These are phyloP conservation scores for Haplographium delicatum DNA, from an alignment of 495 filamentous ascomycete genomes.

Conservation along the genomic window DNA sequence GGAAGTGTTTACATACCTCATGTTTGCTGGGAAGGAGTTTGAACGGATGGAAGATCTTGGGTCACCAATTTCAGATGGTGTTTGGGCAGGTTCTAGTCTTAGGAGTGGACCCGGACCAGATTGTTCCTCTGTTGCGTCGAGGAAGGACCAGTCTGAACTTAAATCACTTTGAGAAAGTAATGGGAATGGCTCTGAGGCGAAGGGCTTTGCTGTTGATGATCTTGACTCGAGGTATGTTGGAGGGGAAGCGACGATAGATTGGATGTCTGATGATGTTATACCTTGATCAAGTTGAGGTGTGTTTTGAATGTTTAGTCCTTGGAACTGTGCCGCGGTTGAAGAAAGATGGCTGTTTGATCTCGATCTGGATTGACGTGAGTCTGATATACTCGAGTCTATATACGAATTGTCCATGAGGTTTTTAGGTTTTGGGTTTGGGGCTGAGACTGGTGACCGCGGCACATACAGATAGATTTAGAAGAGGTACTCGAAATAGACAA, in stretches of 20 bases:
- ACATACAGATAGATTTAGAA: conserved; percentile 21
- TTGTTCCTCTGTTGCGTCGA: conserved; percentile 16
- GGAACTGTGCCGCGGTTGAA: conserved; percentile 18
- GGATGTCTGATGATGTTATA: neutral
- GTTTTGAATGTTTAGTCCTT: conserved; percentile 19
- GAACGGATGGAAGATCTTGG: conserved; percentile 15
- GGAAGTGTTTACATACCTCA: conserved; percentile 22
- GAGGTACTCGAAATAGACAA: conserved; percentile 20
- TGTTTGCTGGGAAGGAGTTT: conserved; percentile 21
- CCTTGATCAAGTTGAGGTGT: conserved; percentile 3
- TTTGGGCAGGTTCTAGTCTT: conserved; percentile 19
- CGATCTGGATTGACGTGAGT: conserved; percentile 27
- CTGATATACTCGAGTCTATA: conserved; percentile 24
- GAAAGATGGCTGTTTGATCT: conserved; percentile 25
- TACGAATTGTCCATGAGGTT: conserved; percentile 25
- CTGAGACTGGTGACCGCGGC: conserved; percentile 21
- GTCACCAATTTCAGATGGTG: conserved; percentile 2
- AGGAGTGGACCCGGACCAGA: conserved; percentile 18
- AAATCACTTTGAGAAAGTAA: conserved; percentile 20
- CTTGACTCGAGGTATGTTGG: neutral
- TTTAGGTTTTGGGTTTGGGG: conserved; percentile 10
- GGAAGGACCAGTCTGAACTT: conserved; percentile 19
- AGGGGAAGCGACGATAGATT: neutral
- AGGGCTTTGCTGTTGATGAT: conserved; percentile 18
- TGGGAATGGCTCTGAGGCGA: conserved; percentile 19